phyloP scores from a whole-genome alignment of 371 early-diverging fungal genomes.

The Polyrhizophydium stewartii region DNA sequence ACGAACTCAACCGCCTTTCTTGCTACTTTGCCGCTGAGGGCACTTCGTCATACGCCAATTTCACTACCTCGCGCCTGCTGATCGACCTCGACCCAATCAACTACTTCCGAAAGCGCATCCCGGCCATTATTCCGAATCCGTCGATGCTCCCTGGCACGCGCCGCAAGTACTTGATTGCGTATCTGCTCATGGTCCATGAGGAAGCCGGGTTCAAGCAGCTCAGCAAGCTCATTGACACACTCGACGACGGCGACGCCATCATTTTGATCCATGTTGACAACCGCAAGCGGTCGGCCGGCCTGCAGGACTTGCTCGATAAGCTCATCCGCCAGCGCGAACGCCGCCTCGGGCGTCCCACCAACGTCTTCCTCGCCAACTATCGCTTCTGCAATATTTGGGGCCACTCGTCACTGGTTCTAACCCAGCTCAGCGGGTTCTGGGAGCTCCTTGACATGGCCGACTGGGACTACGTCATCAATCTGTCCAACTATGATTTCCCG shows the following conservation, averaged over 20 bases:
- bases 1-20: slow-evolving; percentile 26
- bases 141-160: slow-evolving; percentile 9
- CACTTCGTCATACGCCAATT: slow-evolving; percentile 20
- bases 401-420: slow-evolving; percentile 29
- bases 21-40: slow-evolving; percentile 38
- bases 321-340: slow-evolving; percentile 5
- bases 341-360: slow-evolving; percentile 4
- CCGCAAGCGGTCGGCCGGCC: neutral
- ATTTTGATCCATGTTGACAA: slow-evolving; percentile 37
- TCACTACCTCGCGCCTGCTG: slow-evolving; percentile 18
- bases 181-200: slow-evolving; percentile 37
- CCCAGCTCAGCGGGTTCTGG: slow-evolving; percentile 35
- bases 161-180: slow-evolving; percentile 24
- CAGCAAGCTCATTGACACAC: slow-evolving; percentile 18
- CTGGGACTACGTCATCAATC: slow-evolving; percentile 42
- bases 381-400: slow-evolving; percentile 25
- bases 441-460: slow-evolving; percentile 38
- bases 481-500: slow-evolving; percentile 34
- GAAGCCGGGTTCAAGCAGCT: slow-evolving; percentile 12
- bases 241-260: slow-evolving; percentile 34
- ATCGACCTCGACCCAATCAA: slow-evolving; percentile 18
- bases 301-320: slow-evolving; percentile 1
- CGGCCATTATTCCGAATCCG: slow-evolving; percentile 4
- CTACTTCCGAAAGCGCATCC: slow-evolving; percentile 23
- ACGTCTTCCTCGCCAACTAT: slow-evolving; percentile 23